A percentile compares a stretch with the other conserved stretches of the same genome.
Evolutionary conservation across 73 alveolate species (phyloP).

Genomic region (Effrenium voratum): DNA sequence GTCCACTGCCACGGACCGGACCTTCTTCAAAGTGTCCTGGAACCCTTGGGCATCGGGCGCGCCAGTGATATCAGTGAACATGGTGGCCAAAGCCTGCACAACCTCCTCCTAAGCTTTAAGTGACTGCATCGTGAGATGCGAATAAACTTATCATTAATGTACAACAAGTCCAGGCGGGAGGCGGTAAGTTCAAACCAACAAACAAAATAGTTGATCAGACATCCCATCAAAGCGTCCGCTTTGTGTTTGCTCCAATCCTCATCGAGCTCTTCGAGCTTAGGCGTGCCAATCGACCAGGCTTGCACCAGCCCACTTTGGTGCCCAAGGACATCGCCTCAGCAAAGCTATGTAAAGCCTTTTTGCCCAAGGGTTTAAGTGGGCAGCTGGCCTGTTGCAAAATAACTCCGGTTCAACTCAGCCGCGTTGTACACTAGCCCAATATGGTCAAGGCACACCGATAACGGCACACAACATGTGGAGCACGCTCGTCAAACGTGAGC

Average conservation of each 20-base stretch:
- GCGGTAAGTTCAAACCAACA: too few relatives aligned
- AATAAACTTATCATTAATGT: too few relatives aligned
- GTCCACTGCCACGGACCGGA: background rate
- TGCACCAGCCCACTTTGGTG: background rate
- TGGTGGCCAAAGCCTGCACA: background rate
- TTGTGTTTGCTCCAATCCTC: background rate
- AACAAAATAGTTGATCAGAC: too few relatives aligned
- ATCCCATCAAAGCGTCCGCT: too few relatives aligned
- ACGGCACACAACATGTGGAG: background rate
- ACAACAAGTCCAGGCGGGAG: too few relatives aligned
- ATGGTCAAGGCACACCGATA: background rate
- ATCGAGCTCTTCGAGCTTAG: background rate
- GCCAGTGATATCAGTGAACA: background rate
- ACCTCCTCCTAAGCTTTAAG: background rate
- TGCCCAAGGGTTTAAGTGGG: too few relatives aligned
- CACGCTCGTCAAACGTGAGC: background rate
- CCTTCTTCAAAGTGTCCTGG: background rate
- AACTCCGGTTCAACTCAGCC: too few relatives aligned
- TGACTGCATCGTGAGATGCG: too few relatives aligned
- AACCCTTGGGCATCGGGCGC: background rate
- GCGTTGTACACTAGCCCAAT: background rate
- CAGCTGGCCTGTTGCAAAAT: too few relatives aligned
- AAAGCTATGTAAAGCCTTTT: too few relatives aligned
- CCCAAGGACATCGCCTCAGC: background rate
- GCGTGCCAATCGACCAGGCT: background rate